These are phyloP conservation scores for Loxodes magnus DNA, from an alignment of 73 alveolate species.

Conservation along the genomic window DNA sequence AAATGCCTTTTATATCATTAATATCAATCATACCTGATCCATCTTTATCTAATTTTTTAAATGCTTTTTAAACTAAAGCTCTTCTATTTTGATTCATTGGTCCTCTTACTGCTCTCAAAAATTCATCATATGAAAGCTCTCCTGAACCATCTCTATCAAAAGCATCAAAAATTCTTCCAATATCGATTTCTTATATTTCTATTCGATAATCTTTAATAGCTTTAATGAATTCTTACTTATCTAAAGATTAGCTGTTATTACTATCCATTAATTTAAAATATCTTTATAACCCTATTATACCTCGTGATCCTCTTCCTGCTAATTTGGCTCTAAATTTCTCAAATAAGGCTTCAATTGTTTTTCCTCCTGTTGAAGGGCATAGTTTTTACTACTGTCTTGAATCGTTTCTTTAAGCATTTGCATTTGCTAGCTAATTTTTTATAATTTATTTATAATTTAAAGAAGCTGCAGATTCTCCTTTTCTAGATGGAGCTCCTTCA, in stretches of 20 bases:
- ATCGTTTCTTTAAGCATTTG: background rate
- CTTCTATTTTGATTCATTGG: conserved; percentile 51
- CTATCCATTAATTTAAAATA: conserved; percentile 51
- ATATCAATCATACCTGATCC: conserved; percentile 44
- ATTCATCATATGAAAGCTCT: conserved; percentile 46
- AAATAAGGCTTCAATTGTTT: background rate
- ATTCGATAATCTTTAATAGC: conserved; percentile 49
- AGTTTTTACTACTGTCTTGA: background rate
- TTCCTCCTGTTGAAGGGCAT: background rate
- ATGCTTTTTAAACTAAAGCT: conserved; percentile 46
- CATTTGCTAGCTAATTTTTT: conserved; percentile 3
- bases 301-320: conserved; percentile 61
- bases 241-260: conserved; percentile 47
- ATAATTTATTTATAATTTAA: conserved; percentile 28
- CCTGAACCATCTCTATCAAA: conserved; percentile 43
- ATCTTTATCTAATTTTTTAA: conserved; percentile 36
- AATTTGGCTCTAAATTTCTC: conserved; percentile 34
- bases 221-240: conserved; percentile 45
- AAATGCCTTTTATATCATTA: conserved; percentile 48
- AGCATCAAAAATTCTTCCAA: conserved; percentile 17
- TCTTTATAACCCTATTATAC: conserved; percentile 51
- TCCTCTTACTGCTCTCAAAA: conserved; percentile 44
- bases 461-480: conserved; percentile 13
- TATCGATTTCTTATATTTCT: conserved; percentile 31
- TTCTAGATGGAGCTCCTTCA: conserved; percentile 27